A percentile compares a stretch with the other conserved stretches of the same genome.
Evolutionary conservation across 768 basidiomycete genomes (phyloP).

Genomic region (Sarcomyxa edulis): DNA sequence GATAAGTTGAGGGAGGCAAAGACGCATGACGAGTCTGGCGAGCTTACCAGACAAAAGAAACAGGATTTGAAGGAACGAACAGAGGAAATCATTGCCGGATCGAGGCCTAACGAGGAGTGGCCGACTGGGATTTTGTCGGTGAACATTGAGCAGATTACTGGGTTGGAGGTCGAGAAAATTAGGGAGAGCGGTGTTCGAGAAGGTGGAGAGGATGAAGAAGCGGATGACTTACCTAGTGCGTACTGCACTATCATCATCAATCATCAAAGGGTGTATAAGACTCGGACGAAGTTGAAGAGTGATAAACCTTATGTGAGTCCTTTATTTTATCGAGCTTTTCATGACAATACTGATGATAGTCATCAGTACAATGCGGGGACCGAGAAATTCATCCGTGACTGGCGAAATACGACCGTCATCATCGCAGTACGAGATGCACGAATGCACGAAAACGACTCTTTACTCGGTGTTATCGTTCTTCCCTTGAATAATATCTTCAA

Average conservation of each 20-base stretch:
- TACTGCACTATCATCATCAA: slow-evolving; percentile 50
- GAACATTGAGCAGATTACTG: slow-evolving; percentile 60
- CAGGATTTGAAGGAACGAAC: slow-evolving; percentile 28
- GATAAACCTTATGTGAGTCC: slow-evolving; percentile 37
- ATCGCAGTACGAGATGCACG: slow-evolving; percentile 61
- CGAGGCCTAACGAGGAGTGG: slow-evolving; percentile 55
- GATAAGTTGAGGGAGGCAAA: slow-evolving; percentile 43
- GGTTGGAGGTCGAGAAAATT: slow-evolving; percentile 53
- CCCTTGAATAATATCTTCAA: slow-evolving; percentile 40
- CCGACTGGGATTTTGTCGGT: slow-evolving; percentile 64
- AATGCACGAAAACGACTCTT: slow-evolving; percentile 55
- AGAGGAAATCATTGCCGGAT: slow-evolving; percentile 35
- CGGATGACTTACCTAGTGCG: slow-evolving; percentile 57
- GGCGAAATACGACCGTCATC: slow-evolving; percentile 51
- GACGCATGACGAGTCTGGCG: too few species aligned
- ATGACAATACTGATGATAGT: slow-evolving; percentile 1
- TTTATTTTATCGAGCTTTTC: not conserved
- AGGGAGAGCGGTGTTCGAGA: slow-evolving; percentile 50
- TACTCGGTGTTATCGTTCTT: slow-evolving; percentile 67
- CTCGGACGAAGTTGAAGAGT: slow-evolving; percentile 40
- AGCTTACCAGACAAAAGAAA: slow-evolving; percentile 16
- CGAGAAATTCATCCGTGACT: slow-evolving; percentile 66
- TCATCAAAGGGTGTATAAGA: slow-evolving; percentile 38
- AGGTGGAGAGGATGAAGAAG: slow-evolving; percentile 47
- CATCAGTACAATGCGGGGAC: slow-evolving; percentile 56